Evolutionary conservation across 768 basidiomycete genomes (phyloP), one percentile per base, ranked within the genome.

Genomic region (Coprinopsis strossmayeri): DNA sequence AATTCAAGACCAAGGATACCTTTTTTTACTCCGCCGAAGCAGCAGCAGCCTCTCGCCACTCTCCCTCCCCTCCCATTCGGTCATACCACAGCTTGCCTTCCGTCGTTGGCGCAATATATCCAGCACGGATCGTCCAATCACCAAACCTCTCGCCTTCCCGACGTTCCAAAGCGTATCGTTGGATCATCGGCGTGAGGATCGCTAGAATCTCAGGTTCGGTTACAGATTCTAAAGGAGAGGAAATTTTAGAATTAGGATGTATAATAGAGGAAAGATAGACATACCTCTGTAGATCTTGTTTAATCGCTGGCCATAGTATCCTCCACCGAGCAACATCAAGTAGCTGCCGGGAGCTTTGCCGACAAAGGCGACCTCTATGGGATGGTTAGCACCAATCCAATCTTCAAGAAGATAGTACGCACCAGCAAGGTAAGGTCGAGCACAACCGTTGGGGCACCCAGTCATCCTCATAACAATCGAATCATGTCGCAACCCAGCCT

Each of bases 381-480:
- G 28, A 12, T 12, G 18, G 12, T 55, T 3, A 51, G 37, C 20
- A 48, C 30, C 20, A 3, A 46, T 34, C 38, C 24, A 24, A 45
- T 17, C n/a, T 32, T 38, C 43, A 40, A 30, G 28, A 45, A 21
- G 27, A 35, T 3, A 21, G 28, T 59, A 61, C 81, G 9, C 37
- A 84, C 87, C 87, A 41, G 90, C 95, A 38, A 94, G 71, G 65
- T 95, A 98, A 30, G 92, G 95, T 50, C 94, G 77, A 1, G 94
- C 90, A 63, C 93, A 93, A 30, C 91, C 91, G 58, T 92, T 93
- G 2, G 91, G 91, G 57, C 94, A 97, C 43, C 95, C 95, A 13
- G 94, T 97, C 94, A 98, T 97, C 46, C 95, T 81, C 95, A 99
- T 97, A 52, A 97, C 82, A 55, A 98, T 95, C 2, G 87, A 83